phyloP scores from a whole-genome alignment of 2,329 filamentous ascomycete genomes.

The Plectosphaerella plurivora region DNA sequence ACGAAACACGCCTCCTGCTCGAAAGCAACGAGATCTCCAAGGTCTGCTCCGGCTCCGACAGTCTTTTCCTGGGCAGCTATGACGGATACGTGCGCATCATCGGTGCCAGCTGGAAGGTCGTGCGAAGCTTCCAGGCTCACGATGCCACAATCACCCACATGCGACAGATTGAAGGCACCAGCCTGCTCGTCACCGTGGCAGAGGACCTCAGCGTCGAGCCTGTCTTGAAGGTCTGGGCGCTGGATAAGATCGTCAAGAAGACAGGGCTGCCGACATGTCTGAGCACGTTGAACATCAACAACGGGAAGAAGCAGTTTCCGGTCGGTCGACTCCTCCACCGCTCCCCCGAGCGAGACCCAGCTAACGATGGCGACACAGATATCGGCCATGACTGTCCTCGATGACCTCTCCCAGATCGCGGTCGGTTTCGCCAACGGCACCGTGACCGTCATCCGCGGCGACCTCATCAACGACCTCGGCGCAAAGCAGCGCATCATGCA shows the following conservation, averaged over 20 bases:
- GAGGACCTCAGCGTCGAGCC: constrained; percentile 88
- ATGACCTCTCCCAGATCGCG: constrained; percentile 87
- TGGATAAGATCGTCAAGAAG: constrained; percentile 93
- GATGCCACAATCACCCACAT: constrained; percentile 82
- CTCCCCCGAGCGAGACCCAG: no score
- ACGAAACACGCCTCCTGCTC: constrained; percentile 73
- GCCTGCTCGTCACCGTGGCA: constrained; percentile 77
- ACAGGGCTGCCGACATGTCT: constrained; percentile 84
- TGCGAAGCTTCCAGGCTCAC: constrained; percentile 83
- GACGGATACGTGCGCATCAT: constrained; percentile 87
- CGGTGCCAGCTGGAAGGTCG: constrained; percentile 79
- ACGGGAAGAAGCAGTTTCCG: constrained; percentile 90
- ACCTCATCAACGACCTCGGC: constrained; percentile 91
- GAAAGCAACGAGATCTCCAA: constrained; percentile 79
- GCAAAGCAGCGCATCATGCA: constrained; percentile 92
- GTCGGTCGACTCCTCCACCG: constrained; percentile 37
- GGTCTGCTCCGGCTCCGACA: constrained; percentile 82
- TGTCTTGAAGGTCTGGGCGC: constrained; percentile 91
- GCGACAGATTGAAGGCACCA: constrained; percentile 84
- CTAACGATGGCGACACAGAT: constrained; percentile 43
- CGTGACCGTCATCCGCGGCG: constrained; percentile 88
- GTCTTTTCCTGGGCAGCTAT: constrained; percentile 80
- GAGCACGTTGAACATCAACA: constrained; percentile 80
- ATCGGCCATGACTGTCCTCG: constrained; percentile 81
- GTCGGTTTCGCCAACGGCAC: constrained; percentile 95